Evolutionary conservation across 805 yeast genomes (phyloP), one percentile per base, ranked within the genome.

Genomic region (Debaryomyces hansenii): DNA sequence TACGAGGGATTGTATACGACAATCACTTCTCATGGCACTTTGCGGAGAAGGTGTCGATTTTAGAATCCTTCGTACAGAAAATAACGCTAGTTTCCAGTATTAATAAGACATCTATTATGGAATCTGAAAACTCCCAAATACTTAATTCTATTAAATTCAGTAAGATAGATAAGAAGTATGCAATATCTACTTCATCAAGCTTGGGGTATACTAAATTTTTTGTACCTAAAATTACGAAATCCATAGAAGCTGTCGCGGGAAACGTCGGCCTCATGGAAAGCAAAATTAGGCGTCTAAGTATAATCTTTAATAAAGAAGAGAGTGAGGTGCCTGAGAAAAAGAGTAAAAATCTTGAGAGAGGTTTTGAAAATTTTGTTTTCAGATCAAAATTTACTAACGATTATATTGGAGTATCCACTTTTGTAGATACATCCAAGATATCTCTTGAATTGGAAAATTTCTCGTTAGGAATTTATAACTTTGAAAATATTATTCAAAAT

Each of bases 381-480:
- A 63, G 57, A 34, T 28, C 61, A 11, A 54, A 56, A 5, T 47
- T 65, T 28, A 41, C 54, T 1, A 69, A 65, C 40, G 69, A 72
- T 28, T 72, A 72, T 45, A 56, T 66, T 37, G 74, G 73, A 3
- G 37, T 74, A 18, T 63, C 74, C 0, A 57, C 71, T 5, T 57
- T 63, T 41, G 49, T 60, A 11, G 66, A 63, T 11, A 64, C 58
- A 20, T 55, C 70, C 4, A 62, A 66, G 38, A 64, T 59, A 41
- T 59, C 75, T 0, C 50, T 71, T 20, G 78, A 71, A 44, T 37
- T 66, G 1, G 75, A 72, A 41, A 67, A 63, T 2, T 37, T 64
- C 4, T 50, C 60, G 1, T 35, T 64, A 1, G 58, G 59, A 3
- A 38, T 55, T 1, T 48, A 42, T 42, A 66, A 67, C 54, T 60